Base-by-base conservation (phyloP, 345 rosid genomes). In the Corchorus olitorius region DNA sequence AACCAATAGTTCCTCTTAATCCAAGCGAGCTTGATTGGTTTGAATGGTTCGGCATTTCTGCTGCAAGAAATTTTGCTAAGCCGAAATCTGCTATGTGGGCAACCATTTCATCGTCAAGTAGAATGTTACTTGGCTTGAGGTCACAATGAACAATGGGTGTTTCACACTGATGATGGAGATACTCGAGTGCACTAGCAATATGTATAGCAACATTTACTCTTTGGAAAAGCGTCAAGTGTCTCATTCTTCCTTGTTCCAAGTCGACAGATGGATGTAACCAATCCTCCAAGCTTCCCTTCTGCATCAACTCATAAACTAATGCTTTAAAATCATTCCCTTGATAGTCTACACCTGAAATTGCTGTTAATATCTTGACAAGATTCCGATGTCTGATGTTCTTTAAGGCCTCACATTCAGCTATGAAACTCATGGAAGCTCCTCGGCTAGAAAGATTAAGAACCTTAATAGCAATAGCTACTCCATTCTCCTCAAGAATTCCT, bases 341-440 rank as follows among this genome's bases (percentile, higher is more conserved):
- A 4, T 37, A 46, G 7, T 65, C 56, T 0, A 68, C 7, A 20
- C 72, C 14, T 3, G 72, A 68, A 48, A 8, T 6, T 12, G 48
- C 76, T 1, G 88, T 78, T 8, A 86, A 2, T 35, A 87, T 14
- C 56, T 81, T 82, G 55, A 86, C 56, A 8, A 89, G 88, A 73
- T 89, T 86, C 7, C 87, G 68, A 61, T 83, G 89, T 27, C 83
- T 75, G 27, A 82, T 55, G 10, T 53, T 82, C 53, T 65, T 20
- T 17, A 89, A 55, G 0, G 87, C 76, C 77, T 87, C 66, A 71
- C 88, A 86, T 75, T 87, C 89, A 10, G 85, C 84, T 27, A 84
- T 16, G 17, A 86, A 89, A 15, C 88, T 89, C 76, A 75, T 80
- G 4, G 34, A 72, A 27, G 86, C 92, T 73, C 86, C 88, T 72